Conservation (phyloP, 2,329 filamentous ascomycete genomes). For the Neopestalotiopsis clavispora region DNA sequence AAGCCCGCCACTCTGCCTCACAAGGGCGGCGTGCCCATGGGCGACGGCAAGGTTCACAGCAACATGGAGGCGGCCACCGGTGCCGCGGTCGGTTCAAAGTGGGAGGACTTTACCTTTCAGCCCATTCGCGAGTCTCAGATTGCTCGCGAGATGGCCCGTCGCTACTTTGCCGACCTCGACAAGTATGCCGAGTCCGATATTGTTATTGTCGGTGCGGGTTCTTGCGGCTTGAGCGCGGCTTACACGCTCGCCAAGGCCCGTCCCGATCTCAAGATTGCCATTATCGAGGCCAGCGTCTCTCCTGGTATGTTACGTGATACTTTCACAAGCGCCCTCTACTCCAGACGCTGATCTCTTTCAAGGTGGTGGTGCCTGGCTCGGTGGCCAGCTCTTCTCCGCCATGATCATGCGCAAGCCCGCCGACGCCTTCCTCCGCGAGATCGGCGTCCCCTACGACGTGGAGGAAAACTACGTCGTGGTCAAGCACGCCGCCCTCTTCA, state of each 20-base stretch:
- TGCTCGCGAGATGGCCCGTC: conserved; percentile 89
- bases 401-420: conserved; percentile 97
- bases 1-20: conserved; percentile 56
- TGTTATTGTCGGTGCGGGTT: conserved; percentile 90
- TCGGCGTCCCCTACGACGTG: conserved; percentile 86
- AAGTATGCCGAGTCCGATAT: conserved; percentile 90
- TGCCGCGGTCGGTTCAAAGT: conserved; percentile 71
- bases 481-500: conserved; percentile 93
- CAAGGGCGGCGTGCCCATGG: conserved; percentile 48
- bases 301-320: conserved; percentile 54
- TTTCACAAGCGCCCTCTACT: not conserved
- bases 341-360: not conserved
- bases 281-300: conserved; percentile 86
- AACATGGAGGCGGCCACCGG: conserved; percentile 55
- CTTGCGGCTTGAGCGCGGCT: conserved; percentile 83
- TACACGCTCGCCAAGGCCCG: conserved; percentile 84
- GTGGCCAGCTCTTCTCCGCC: conserved; percentile 91
- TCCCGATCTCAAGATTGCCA: conserved; percentile 89
- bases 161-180: conserved; percentile 91
- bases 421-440: conserved; percentile 79
- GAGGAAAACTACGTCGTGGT: conserved; percentile 90
- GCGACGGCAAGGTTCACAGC: conserved; percentile 35
- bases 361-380: conserved; percentile 89
- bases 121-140: conserved; percentile 92
- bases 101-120: conserved; percentile 81